Evolutionary conservation across 2,329 filamentous ascomycete species (phyloP).

Genomic region (Talaromyces sp.): DNA sequence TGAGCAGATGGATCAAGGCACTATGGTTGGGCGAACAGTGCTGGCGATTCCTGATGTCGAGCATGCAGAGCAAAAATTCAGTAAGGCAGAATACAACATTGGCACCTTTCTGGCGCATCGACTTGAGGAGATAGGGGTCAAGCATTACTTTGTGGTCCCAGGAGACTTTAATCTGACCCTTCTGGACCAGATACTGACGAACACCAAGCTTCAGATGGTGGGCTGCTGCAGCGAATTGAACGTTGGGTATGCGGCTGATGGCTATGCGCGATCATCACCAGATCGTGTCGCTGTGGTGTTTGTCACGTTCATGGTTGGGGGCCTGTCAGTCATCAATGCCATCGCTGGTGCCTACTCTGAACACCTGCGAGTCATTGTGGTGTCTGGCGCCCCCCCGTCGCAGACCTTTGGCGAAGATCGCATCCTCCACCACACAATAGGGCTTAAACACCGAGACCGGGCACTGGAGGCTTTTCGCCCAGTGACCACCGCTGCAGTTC

Average conservation of each 20-base stretch:
- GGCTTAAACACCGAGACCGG: too few species aligned
- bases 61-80: too few species aligned
- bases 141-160: neutral
- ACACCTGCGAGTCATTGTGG: neutral
- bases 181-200: neutral
- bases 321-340: neutral
- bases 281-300: neutral
- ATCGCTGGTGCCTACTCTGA: neutral
- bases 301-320: neutral
- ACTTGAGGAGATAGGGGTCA: neutral
- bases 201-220: neutral
- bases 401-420: too few species aligned
- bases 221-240: neutral
- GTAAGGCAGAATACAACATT: too few species aligned
- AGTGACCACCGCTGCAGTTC: too few species aligned
- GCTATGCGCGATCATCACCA: neutral
- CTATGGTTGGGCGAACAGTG: neutral
- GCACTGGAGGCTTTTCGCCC: too few species aligned
- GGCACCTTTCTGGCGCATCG: too few species aligned
- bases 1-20: conserved; percentile 57
- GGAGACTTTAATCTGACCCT: neutral
- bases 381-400: too few species aligned
- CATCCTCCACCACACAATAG: too few species aligned
- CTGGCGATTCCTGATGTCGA: neutral
- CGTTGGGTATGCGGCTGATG: neutral